A percentile compares a stretch with the other conserved stretches of the same genome.
Conservation (phyloP, 257 asterid species). For the Scutellaria minor region DNA sequence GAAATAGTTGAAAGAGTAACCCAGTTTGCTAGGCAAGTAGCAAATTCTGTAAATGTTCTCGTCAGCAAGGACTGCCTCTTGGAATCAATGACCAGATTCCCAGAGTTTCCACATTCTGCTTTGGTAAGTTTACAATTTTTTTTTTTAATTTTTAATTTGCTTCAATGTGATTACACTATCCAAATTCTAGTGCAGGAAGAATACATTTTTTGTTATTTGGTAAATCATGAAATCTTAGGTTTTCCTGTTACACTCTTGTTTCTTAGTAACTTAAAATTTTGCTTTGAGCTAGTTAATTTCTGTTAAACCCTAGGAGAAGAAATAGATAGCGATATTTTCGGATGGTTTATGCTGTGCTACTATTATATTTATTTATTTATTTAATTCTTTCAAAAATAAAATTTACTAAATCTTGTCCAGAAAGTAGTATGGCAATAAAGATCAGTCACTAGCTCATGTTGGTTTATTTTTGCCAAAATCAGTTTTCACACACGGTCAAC, state of each 20-base stretch:
- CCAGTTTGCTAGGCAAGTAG: conserved; percentile 56
- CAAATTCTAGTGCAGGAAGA: conserved; percentile 9
- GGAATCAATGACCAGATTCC: conserved; percentile 66
- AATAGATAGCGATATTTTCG: conserved; percentile 9
- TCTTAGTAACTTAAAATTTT: conserved; percentile 10
- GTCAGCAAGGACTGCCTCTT: conserved; percentile 50
- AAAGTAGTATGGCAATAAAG: background rate
- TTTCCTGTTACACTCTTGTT: background rate
- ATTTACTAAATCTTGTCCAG: conserved; percentile 6
- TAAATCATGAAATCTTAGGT: conserved; percentile 1
- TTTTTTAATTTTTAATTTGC: conserved; percentile 32
- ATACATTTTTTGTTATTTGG: conserved; percentile 20
- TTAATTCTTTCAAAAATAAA: background rate
- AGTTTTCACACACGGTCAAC: too few relatives aligned
- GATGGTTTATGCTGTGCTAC: conserved; percentile 10
- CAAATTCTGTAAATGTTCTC: conserved; percentile 52
- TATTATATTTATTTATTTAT: background rate
- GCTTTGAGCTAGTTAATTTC: conserved; percentile 21
- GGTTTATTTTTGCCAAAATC: too few relatives aligned
- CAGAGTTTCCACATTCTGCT: conserved; percentile 55
- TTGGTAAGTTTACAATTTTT: conserved; percentile 58
- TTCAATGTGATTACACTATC: conserved; percentile 21
- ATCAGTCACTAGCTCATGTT: too few relatives aligned
- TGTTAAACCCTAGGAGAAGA: background rate
- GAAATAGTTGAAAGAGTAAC: conserved; percentile 67